Evolutionary conservation across 1,139 yeast species (phyloP).

Genomic region (Magnusiomyces magnusii): DNA sequence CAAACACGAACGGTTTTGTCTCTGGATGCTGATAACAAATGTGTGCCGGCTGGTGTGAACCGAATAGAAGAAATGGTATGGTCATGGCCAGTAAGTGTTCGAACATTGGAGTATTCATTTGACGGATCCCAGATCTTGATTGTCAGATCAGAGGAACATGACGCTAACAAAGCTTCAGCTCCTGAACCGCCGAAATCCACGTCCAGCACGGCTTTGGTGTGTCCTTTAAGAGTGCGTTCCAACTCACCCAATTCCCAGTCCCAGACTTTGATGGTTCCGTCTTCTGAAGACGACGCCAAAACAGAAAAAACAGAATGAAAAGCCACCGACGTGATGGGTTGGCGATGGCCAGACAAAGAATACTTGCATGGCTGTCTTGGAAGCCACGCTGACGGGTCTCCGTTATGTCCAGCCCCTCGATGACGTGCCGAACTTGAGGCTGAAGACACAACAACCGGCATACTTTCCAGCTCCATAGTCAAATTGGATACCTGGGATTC

Average conservation of each 20-base stretch:
- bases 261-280: constrained; percentile 73
- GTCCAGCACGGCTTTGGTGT: constrained; percentile 61
- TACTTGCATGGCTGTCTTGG: constrained; percentile 49
- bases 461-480: constrained; percentile 40
- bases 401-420: constrained; percentile 22
- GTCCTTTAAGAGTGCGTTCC: constrained; percentile 62
- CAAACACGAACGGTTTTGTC: constrained; percentile 68
- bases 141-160: constrained; percentile 68
- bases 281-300: constrained; percentile 60
- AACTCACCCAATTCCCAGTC: constrained; percentile 66
- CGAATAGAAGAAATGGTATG: constrained; percentile 68
- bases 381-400: constrained; percentile 48
- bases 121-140: constrained; percentile 64
- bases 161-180: constrained; percentile 36
- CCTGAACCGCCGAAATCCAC: constrained; percentile 39
- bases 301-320: constrained; percentile 70
- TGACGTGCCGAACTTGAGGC: constrained; percentile 19
- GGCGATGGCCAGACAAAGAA: constrained; percentile 48
- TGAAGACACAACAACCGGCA: constrained; percentile 16
- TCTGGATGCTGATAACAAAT: constrained; percentile 65
- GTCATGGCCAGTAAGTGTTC: constrained; percentile 82
- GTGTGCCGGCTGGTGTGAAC: constrained; percentile 43
- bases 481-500: constrained; percentile 39
- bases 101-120: constrained; percentile 44
- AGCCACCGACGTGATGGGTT: constrained; percentile 54